These are phyloP conservation scores for Penicillium sp. DNA, from an alignment of 2,329 filamentous ascomycete species.

Conservation along the genomic window DNA sequence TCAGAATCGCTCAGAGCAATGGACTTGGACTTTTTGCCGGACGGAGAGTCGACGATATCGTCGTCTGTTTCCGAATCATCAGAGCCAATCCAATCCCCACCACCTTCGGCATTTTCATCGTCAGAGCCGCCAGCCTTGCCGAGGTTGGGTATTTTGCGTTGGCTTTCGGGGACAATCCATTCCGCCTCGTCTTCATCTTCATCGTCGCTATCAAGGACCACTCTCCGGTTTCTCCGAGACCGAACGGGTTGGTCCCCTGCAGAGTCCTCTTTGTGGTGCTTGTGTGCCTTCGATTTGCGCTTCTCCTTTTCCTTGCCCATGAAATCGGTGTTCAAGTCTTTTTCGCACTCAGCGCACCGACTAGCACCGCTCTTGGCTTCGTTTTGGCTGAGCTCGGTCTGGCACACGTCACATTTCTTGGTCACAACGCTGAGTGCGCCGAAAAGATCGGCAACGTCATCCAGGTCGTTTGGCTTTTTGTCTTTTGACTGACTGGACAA, in stretches of 20 bases:
- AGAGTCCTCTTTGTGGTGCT: constrained; percentile 27
- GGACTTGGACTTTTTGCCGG: constrained; percentile 19
- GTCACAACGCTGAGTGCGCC: constrained; percentile 73
- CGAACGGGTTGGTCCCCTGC: constrained; percentile 16
- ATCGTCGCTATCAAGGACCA: constrained; percentile 53
- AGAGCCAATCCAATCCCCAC: constrained; percentile 70
- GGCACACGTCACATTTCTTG: constrained; percentile 80
- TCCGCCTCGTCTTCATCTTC: constrained; percentile 64
- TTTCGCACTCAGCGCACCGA: constrained; percentile 69
- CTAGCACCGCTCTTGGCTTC: constrained; percentile 52
- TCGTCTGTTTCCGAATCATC: constrained; percentile 60
- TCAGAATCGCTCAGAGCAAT: constrained; percentile 20
- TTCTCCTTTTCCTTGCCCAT: constrained; percentile 37
- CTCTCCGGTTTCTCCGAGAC: constrained; percentile 38
- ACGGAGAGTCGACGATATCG: constrained; percentile 30
- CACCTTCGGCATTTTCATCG: constrained; percentile 82
- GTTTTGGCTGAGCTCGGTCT: constrained; percentile 58
- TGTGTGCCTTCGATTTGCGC: constrained; percentile 46
- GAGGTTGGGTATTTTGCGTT: constrained; percentile 58
- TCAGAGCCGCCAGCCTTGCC: constrained; percentile 79
- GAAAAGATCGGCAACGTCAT: constrained; percentile 80
- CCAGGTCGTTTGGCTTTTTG: constrained; percentile 61
- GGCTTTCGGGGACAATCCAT: constrained; percentile 70
- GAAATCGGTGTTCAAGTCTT: constrained; percentile 63
- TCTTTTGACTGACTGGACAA: constrained; percentile 48